A percentile compares a stretch with the other conserved stretches of the same genome.
These are phyloP conservation scores for Camellia sinensis DNA, from an alignment of 148 eudicot genomes.

Conservation along the genomic window DNA sequence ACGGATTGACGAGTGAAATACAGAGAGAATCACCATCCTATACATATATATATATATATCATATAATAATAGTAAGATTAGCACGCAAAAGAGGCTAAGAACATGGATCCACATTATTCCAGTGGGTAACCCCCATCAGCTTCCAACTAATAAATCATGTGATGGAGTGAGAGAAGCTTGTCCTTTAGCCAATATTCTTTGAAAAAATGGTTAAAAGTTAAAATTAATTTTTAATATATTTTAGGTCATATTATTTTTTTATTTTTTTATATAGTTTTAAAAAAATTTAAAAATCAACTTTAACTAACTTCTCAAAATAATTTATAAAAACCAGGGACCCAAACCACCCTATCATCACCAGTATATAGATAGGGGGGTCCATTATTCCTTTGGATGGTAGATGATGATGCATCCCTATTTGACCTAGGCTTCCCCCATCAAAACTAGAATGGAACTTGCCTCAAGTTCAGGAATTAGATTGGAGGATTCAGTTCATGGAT, in stretches of 20 bases:
- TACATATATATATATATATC: not conserved
- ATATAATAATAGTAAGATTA: not conserved
- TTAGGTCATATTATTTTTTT: too few relatives aligned
- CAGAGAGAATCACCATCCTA: too few relatives aligned
- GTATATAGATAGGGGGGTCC: slow-evolving; percentile 23
- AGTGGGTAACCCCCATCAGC: slow-evolving; percentile 34
- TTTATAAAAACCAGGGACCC: slow-evolving; percentile 4
- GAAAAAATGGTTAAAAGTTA: too few relatives aligned
- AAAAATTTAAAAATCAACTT: too few relatives aligned
- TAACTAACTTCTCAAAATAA: too few relatives aligned
- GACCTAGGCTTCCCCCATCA: slow-evolving; percentile 12
- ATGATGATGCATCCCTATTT: not conserved
- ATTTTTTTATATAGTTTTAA: too few relatives aligned
- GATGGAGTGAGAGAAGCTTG: slow-evolving; percentile 42
- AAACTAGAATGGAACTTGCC: not conserved
- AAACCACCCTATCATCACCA: slow-evolving; percentile 16
- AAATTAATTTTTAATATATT: too few relatives aligned
- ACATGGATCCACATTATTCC: slow-evolving; percentile 74
- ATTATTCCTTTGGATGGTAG: not conserved
- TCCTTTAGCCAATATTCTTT: slow-evolving; percentile 4
- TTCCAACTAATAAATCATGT: slow-evolving; percentile 70
- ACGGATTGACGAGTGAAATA: too few relatives aligned
- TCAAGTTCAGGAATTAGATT: too few relatives aligned
- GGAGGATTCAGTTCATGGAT: too few relatives aligned
- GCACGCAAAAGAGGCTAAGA: slow-evolving; percentile 27